Evolutionary conservation across 1,139 yeast species (phyloP).

Genomic region (Lodderomyces metapsilosis): DNA sequence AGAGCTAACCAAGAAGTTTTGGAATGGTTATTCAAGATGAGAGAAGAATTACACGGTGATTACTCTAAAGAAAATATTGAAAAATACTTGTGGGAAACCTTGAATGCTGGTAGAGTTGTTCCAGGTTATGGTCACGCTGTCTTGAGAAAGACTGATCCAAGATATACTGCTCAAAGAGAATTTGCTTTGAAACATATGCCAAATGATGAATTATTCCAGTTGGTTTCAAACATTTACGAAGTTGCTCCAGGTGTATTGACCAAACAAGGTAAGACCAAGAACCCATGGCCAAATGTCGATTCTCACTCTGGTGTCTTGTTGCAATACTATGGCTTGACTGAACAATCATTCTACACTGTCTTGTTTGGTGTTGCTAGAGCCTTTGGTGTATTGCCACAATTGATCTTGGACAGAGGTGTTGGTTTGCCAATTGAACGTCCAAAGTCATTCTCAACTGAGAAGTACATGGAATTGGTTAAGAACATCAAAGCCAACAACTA

Average conservation of each 20-base stretch:
- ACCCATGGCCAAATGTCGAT: constrained; percentile 99
- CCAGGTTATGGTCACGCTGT: constrained; percentile 99
- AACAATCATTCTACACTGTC: constrained; percentile 95
- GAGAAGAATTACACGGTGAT: constrained; percentile 70
- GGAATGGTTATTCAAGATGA: constrained; percentile 86
- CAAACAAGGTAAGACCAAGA: constrained; percentile 97
- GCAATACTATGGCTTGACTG: constrained; percentile 95
- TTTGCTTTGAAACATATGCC: constrained; percentile 97
- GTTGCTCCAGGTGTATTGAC: constrained; percentile 95
- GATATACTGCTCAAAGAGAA: constrained; percentile 96
- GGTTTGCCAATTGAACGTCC: constrained; percentile 98
- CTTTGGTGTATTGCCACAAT: constrained; percentile 94
- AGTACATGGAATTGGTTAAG: constrained; percentile 62
- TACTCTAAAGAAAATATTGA: constrained; percentile 74
- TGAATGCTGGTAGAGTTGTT: constrained; percentile 90
- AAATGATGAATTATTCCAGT: constrained; percentile 87
- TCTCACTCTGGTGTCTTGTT: constrained; percentile 95
- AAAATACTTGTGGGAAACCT: constrained; percentile 87
- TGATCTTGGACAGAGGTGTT: constrained; percentile 92
- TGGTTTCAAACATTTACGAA: constrained; percentile 87
- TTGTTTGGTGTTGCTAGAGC: constrained; percentile 98
- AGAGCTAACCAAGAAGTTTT: constrained; percentile 98
- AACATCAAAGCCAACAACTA: constrained; percentile 30
- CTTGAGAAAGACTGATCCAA: constrained; percentile 94
- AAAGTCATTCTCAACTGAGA: constrained; percentile 84